Evolutionary conservation across 2,329 filamentous ascomycete genomes (phyloP).

Genomic region (Colletotrichum zoysiae): DNA sequence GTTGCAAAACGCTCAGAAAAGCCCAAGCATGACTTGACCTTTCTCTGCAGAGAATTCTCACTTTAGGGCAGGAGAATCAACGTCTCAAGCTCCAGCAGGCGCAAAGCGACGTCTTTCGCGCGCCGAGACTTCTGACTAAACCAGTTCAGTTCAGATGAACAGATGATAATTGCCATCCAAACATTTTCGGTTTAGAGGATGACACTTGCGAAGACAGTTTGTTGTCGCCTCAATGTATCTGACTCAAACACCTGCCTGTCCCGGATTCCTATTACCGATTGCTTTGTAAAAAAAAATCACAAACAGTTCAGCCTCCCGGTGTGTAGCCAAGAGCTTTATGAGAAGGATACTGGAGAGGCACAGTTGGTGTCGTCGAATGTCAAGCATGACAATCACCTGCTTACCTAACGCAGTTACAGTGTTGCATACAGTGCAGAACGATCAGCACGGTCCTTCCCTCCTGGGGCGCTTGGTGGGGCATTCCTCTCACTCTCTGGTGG

Average conservation of each 20-base stretch:
- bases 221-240: background rate
- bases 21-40: background rate
- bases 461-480: conserved; percentile 35
- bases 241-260: background rate
- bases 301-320: background rate
- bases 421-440: background rate
- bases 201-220: background rate
- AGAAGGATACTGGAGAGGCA: background rate
- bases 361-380: background rate
- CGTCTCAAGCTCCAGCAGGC: background rate
- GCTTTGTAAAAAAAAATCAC: background rate
- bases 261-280: background rate
- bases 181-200: background rate
- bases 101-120: background rate
- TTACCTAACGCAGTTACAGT: conserved; percentile 20
- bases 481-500: conserved; percentile 26
- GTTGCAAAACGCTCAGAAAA: background rate
- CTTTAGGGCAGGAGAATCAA: background rate
- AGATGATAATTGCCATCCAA: background rate
- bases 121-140: background rate
- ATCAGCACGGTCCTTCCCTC: conserved; percentile 11
- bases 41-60: background rate
- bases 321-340: too few relatives aligned
- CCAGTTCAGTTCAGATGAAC: background rate
- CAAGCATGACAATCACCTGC: conserved; percentile 2